Evolutionary conservation across 2,329 filamentous ascomycete genomes (phyloP), one percentile per base, ranked within the genome.

Genomic region (Microsporum ferrugineum): DNA sequence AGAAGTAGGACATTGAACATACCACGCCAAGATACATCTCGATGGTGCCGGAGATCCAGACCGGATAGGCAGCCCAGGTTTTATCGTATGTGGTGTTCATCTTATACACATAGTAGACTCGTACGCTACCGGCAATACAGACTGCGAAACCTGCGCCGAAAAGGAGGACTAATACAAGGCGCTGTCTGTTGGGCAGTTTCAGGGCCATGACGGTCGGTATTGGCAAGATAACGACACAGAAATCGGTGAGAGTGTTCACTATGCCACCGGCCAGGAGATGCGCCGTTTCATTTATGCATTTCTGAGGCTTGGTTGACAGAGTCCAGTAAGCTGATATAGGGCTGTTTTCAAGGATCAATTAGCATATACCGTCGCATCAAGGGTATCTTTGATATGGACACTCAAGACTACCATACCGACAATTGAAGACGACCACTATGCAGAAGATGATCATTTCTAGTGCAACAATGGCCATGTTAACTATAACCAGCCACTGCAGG

Each of bases 21-120:
- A 55, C 51, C n/a, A 55, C 51, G 5, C 51, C 51, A n/a, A 55
- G 51, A 17, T 55, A 55, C 51, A 55, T 33, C 51, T 55, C 51
- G 14, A 55, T 36, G 5, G 51, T 34, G 51, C 31, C 51, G 6
- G 51, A 55, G 31, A 55, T 55, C 51, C 51, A 55, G n/a, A 55
- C 31, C 2, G 51, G 51, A 17, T 55, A 55, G 51, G 14, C 31
- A 17, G 31, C 33, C 51, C 51, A 55, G 10, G 51, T 55, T 31
- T 55, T 55, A 34, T 55, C 51, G 14, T 36, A 8, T 7, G 51
- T 36, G 29, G 8, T n/a, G 2, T 23, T 55, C 31, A 23, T 10
- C 31, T 8, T 8, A 12, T 34, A 34, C 1, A 23, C 2, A 10
- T 17, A 55, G 33, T 55, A 55, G 51, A 6, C 6, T 23, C 33